phyloP scores from a whole-genome alignment of 2,329 filamentous ascomycete genomes.

The Fusarium penzigii region DNA sequence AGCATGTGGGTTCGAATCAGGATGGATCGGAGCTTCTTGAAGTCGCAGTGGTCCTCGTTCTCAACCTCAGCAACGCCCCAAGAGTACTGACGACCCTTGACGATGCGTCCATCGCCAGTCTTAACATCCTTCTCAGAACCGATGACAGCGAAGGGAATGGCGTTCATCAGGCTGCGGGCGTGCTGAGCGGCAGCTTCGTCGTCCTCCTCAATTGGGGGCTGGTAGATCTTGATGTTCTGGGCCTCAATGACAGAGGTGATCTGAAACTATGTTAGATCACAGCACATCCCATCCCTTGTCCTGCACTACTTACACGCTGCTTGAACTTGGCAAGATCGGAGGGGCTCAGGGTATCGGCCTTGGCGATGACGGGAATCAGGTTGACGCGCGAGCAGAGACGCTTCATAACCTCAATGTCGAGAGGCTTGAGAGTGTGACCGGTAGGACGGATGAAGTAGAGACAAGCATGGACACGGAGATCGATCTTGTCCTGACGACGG shows the following conservation, averaged over 20 bases:
- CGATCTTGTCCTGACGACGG: slow-evolving; percentile 96
- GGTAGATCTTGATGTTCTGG: slow-evolving; percentile 99
- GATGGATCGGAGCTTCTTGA: slow-evolving; percentile 99
- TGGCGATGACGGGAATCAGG: slow-evolving; percentile 96
- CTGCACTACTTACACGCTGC: slow-evolving; percentile 68
- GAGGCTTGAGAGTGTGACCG: slow-evolving; percentile 95
- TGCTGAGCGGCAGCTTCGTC: slow-evolving; percentile 96
- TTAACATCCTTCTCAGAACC: slow-evolving; percentile 99
- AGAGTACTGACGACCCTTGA: slow-evolving; percentile 98
- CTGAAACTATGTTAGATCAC: slow-evolving; percentile 46
- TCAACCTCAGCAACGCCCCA: slow-evolving; percentile 99
- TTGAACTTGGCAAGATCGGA: slow-evolving; percentile 92
- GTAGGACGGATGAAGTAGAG: slow-evolving; percentile 99
- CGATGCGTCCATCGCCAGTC: slow-evolving; percentile 90
- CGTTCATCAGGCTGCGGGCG: slow-evolving; percentile 89
- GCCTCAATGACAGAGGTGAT: slow-evolving; percentile 95
- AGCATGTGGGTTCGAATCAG: slow-evolving; percentile 99
- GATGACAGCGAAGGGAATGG: slow-evolving; percentile 98
- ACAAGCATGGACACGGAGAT: slow-evolving; percentile 97
- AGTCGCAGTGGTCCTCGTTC: slow-evolving; percentile 99
- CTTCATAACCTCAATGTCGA: slow-evolving; percentile 99
- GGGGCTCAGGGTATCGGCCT: slow-evolving; percentile 96
- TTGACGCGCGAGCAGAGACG: slow-evolving; percentile 97
- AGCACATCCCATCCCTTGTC: not conserved
- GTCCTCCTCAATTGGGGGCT: slow-evolving; percentile 95